Percentiles rank a stretch among this genome's conserved stretches.
Evolutionary conservation across 108 stramenopile species (phyloP).

Genomic region (Cylindrotheca closterium): DNA sequence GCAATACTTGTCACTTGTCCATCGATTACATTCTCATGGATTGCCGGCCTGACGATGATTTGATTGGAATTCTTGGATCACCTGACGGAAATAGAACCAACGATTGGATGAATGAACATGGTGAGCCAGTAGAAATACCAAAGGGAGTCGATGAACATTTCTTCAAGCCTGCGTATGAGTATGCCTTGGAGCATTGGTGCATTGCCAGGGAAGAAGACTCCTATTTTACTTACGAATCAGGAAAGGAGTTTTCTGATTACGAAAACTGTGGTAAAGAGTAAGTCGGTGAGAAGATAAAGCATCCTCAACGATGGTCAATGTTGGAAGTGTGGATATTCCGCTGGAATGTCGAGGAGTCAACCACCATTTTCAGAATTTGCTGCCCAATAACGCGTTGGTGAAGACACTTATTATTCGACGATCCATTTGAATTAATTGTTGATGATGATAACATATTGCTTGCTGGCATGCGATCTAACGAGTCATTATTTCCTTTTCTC

Average conservation of each 20-base stretch:
- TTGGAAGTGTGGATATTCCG: neutral
- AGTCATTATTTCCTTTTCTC: too few relatives aligned
- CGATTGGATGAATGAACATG: neutral
- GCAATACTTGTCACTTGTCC: neutral
- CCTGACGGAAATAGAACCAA: neutral
- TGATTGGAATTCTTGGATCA: slow-evolving; percentile 2
- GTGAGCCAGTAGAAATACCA: neutral
- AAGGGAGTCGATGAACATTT: neutral
- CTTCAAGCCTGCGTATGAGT: neutral
- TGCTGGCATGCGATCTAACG: too few relatives aligned
- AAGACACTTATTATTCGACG: too few relatives aligned
- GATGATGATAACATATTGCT: too few relatives aligned
- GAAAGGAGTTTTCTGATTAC: neutral
- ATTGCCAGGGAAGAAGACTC: neutral
- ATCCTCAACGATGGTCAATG: neutral
- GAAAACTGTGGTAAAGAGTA: neutral
- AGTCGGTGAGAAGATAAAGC: too few relatives aligned
- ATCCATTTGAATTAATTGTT: too few relatives aligned
- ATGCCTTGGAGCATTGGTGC: neutral
- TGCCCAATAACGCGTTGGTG: too few relatives aligned
- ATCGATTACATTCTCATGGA: neutral
- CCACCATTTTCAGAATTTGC: too few relatives aligned
- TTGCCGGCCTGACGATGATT: neutral
- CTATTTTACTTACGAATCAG: neutral
- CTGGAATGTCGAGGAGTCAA: too few relatives aligned